Conservation (phyloP, 2,329 filamentous ascomycete genomes). For the Trichophyton mentagrophytes region DNA sequence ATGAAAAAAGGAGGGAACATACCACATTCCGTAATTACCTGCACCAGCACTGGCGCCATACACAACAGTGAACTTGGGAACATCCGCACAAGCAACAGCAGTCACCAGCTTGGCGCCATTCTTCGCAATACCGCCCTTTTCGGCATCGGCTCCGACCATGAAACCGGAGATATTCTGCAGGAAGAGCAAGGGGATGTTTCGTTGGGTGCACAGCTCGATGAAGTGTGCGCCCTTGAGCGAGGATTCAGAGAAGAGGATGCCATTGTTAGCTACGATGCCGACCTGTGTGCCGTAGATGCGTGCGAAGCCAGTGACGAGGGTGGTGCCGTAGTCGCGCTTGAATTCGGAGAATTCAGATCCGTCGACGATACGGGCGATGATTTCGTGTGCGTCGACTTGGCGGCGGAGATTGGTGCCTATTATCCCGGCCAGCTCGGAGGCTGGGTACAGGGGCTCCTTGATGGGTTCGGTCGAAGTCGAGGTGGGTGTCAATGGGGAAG, state of each 20-base stretch:
- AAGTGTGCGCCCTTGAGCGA: conserved; percentile 93
- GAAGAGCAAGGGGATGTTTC: conserved; percentile 80
- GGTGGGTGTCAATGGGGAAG: conserved; percentile 20
- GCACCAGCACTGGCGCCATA: conserved; percentile 88
- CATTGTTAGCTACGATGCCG: conserved; percentile 90
- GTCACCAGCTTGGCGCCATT: conserved; percentile 95
- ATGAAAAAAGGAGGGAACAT: conserved; percentile 19
- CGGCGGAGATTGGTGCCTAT: conserved; percentile 80
- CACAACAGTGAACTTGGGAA: conserved; percentile 94
- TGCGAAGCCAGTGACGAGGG: conserved; percentile 84
- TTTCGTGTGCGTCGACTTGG: conserved; percentile 72
- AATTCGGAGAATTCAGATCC: conserved; percentile 85
- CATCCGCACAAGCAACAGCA: conserved; percentile 82
- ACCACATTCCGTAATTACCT: conserved; percentile 96
- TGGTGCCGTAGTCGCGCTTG: conserved; percentile 80
- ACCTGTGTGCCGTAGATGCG: conserved; percentile 80
- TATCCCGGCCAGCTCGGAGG: conserved; percentile 72
- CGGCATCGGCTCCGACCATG: conserved; percentile 90
- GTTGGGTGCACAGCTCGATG: conserved; percentile 84
- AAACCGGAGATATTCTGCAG: conserved; percentile 95
- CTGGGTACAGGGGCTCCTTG: conserved; percentile 66
- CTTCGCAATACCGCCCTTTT: conserved; percentile 92
- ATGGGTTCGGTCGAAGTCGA: conserved; percentile 31
- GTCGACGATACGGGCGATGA: conserved; percentile 87
- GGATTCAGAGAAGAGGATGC: conserved; percentile 81